Evolutionary conservation across 164 flowering plant genomes (phyloP).

Genomic region (Vitis riparia): DNA sequence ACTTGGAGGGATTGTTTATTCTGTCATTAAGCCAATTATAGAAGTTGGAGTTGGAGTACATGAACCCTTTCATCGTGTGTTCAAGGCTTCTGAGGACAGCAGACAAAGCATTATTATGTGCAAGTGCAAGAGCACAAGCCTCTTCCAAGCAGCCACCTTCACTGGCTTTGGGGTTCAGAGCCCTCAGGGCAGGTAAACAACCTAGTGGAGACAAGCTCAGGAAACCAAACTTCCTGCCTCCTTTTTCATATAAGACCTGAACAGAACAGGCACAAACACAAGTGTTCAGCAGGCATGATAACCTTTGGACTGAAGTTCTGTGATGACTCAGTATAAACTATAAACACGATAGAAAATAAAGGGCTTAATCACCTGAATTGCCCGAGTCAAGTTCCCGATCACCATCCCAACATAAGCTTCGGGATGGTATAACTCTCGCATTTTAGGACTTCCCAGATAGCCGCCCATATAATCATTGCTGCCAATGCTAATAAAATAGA

Average conservation of each 20-base stretch:
- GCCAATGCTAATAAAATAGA: conserved; percentile 61
- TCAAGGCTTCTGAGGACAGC: conserved; percentile 33
- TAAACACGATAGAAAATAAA: neutral
- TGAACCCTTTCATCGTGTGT: conserved; percentile 36
- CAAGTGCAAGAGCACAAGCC: conserved; percentile 41
- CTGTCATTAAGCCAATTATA: conserved; percentile 46
- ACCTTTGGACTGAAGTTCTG: too few relatives aligned
- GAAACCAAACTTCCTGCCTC: conserved; percentile 59
- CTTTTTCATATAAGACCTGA: conserved; percentile 49
- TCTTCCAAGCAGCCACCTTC: conserved; percentile 48
- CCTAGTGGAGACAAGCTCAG: conserved; percentile 52
- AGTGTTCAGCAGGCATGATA: too few relatives aligned
- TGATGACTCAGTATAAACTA: too few relatives aligned
- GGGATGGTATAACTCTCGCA: conserved; percentile 31
- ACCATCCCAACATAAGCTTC: conserved; percentile 47
- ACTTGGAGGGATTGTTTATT: conserved; percentile 33
- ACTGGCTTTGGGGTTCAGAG: conserved; percentile 30
- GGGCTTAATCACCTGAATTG: conserved; percentile 39
- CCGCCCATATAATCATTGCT: conserved; percentile 63
- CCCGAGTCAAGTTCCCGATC: conserved; percentile 49
- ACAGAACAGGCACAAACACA: neutral
- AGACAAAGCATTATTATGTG: conserved; percentile 47
- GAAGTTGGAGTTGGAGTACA: conserved; percentile 48
- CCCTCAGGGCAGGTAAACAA: conserved; percentile 57
- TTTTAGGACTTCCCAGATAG: conserved; percentile 43